Conservation (phyloP, 2,329 filamentous ascomycete genomes). For the Xylariaceae sp. region DNA sequence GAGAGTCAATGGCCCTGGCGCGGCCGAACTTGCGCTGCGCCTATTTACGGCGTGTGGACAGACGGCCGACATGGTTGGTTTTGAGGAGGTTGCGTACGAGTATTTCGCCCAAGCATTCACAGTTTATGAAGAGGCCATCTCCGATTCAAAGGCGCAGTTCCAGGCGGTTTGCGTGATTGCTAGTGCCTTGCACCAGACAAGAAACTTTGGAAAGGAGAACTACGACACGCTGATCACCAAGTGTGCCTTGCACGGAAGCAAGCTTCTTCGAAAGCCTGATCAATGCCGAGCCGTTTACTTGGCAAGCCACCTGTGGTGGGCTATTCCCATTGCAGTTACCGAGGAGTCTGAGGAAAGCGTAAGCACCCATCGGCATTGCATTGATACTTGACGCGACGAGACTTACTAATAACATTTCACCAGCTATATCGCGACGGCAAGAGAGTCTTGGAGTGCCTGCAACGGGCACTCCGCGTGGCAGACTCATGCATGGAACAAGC, state of each 20-base stretch:
- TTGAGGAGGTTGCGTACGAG: constrained; percentile 95
- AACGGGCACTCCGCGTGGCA: constrained; percentile 89
- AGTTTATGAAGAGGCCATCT: constrained; percentile 93
- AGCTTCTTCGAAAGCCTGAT: constrained; percentile 93
- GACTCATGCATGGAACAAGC: constrained; percentile 99
- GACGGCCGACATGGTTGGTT: constrained; percentile 82
- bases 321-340: constrained; percentile 71
- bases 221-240: constrained; percentile 99
- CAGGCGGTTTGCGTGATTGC: constrained; percentile 95
- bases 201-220: constrained; percentile 92
- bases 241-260: constrained; percentile 92
- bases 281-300: constrained; percentile 96
- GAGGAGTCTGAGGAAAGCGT: constrained; percentile 66
- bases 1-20: constrained; percentile 69
- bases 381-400: background rate
- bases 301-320: constrained; percentile 97
- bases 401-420: background rate
- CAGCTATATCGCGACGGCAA: constrained; percentile 96
- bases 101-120: constrained; percentile 98
- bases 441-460: constrained; percentile 90
- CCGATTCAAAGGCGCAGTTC: constrained; percentile 94
- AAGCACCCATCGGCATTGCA: background rate
- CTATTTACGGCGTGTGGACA: constrained; percentile 90
- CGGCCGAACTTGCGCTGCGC: constrained; percentile 81
- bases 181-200: constrained; percentile 78